Conservation (phyloP, 2,329 filamentous ascomycete species). For the Ramichloridium luteum region DNA sequence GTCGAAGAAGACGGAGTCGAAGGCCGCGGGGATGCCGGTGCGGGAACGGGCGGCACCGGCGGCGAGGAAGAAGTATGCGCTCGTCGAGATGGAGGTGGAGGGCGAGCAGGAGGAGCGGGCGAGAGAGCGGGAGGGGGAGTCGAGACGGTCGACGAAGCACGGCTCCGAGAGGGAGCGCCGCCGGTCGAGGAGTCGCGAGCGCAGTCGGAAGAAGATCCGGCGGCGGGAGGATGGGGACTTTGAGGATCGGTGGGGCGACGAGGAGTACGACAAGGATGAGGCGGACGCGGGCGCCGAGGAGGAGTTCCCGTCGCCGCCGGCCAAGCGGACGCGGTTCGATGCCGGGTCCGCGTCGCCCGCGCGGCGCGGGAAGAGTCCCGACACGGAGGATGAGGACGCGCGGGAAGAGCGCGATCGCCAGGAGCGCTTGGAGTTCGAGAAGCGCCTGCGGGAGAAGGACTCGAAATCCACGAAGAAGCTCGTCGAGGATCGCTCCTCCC, state of each 20-base stretch:
- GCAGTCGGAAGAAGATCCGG: conserved; percentile 40
- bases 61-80: conserved; percentile 39
- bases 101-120: conserved; percentile 17
- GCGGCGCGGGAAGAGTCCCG: conserved; percentile 10
- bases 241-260: conserved; percentile 73
- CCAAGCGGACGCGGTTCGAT: conserved; percentile 59
- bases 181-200: conserved; percentile 23
- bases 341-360: conserved; percentile 33
- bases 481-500: conserved; percentile 44
- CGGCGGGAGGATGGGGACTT: conserved; percentile 44
- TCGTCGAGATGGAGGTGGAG: conserved; percentile 43
- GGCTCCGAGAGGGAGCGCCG: conserved; percentile 27
- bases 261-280: conserved; percentile 45
- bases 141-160: conserved; percentile 27
- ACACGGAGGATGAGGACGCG: conserved; percentile 22
- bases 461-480: conserved; percentile 57
- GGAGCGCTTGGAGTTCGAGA: conserved; percentile 71
- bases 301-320: conserved; percentile 56
- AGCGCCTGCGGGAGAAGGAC: conserved; percentile 60
- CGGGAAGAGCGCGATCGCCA: conserved; percentile 52
- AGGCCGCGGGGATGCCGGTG: conserved; percentile 10
- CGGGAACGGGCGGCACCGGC: conserved; percentile 19
- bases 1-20: conserved; percentile 18
- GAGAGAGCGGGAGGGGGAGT: conserved; percentile 15
- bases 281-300: too few relatives aligned